phyloP scores from a whole-genome alignment of 768 basidiomycete species.

The Suillus lakei region DNA sequence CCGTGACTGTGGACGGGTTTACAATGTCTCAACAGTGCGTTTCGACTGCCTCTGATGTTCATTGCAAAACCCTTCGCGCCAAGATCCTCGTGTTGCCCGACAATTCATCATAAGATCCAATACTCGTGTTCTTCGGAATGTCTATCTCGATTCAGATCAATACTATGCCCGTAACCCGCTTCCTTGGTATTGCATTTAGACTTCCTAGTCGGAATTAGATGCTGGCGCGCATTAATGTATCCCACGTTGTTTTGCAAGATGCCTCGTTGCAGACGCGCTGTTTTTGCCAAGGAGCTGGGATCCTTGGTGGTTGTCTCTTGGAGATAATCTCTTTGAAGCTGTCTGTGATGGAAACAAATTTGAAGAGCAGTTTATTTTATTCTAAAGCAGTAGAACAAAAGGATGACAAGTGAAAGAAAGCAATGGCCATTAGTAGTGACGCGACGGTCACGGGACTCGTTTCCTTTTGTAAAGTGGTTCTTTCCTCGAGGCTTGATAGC shows the following conservation, averaged over 20 bases:
- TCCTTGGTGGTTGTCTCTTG: not conserved
- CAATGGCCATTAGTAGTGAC: slow-evolving; percentile 17
- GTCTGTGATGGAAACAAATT: too few relatives aligned
- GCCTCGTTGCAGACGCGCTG: slow-evolving; percentile 2
- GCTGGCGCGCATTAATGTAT: not conserved
- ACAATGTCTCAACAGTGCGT: not conserved
- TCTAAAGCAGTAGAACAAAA: not conserved
- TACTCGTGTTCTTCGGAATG: slow-evolving; percentile 1
- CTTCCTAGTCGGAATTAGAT: slow-evolving; percentile 1
- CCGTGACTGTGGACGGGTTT: not conserved
- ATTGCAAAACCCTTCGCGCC: not conserved
- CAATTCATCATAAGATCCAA: not conserved
- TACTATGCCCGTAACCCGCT: not conserved
- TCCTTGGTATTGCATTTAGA: not conserved
- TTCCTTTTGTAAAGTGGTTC: slow-evolving; percentile 37
- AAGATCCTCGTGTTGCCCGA: not conserved
- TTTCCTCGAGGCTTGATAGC: slow-evolving; percentile 27
- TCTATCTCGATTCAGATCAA: slow-evolving; percentile 3
- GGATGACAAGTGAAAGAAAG: not conserved
- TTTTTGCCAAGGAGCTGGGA: not conserved
- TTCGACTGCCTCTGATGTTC: not conserved
- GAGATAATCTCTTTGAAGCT: not conserved
- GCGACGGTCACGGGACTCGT: slow-evolving; percentile 41
- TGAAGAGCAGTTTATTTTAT: not conserved
- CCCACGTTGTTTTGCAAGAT: not conserved